These are phyloP conservation scores for Lentinus tigrinus DNA, from an alignment of 768 basidiomycete genomes.

Conservation along the genomic window DNA sequence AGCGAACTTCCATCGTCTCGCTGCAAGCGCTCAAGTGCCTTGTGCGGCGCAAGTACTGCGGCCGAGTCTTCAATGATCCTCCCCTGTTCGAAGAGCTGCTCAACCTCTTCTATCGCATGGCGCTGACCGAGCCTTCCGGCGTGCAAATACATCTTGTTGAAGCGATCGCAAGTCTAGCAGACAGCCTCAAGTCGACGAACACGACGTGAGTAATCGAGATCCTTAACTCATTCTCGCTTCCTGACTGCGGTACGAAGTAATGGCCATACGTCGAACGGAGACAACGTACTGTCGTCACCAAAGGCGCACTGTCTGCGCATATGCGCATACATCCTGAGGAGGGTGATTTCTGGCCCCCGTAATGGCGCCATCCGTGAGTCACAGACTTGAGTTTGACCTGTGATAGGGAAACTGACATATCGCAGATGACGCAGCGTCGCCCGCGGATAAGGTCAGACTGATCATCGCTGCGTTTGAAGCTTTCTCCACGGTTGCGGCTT, in stretches of 20 bases:
- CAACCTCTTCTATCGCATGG: constrained; percentile 85
- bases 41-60: constrained; percentile 78
- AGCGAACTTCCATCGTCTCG: constrained; percentile 52
- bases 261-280: constrained; percentile 3
- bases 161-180: constrained; percentile 43
- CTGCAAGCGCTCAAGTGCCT: constrained; percentile 78
- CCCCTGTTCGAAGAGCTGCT: constrained; percentile 88
- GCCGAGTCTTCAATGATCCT: constrained; percentile 76
- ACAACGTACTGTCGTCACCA: constrained; percentile 20
- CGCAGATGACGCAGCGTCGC: constrained; percentile 46
- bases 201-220: background rate
- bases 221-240: background rate
- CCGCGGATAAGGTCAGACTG: constrained; percentile 58
- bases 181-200: constrained; percentile 14
- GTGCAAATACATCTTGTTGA: constrained; percentile 75
- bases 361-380: constrained; percentile 51
- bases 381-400: background rate
- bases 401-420: background rate
- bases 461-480: constrained; percentile 63
- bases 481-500: constrained; percentile 57
- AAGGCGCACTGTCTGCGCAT: constrained; percentile 72
- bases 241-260: background rate
- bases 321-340: constrained; percentile 76
- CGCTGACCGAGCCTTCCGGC: constrained; percentile 76
- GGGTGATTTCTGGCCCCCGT: constrained; percentile 59